Percentiles rank a stretch among this genome's conserved stretches.
These are phyloP conservation scores for Jaapia argillacea DNA, from an alignment of 768 basidiomycete species.

Conservation along the genomic window DNA sequence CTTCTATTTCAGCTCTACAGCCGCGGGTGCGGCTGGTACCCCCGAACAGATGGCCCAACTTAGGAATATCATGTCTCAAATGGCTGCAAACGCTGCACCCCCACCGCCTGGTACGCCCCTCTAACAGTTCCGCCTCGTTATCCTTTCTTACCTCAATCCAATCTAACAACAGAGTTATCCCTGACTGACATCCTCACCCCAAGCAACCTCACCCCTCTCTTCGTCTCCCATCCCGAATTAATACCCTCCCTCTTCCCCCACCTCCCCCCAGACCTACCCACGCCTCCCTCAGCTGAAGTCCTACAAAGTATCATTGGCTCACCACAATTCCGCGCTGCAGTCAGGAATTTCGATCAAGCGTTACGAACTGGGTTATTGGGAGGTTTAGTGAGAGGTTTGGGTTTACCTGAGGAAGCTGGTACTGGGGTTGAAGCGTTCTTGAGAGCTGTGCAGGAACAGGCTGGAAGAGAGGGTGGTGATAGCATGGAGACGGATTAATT, in stretches of 20 bases:
- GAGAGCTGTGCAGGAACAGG: slow-evolving; percentile 71
- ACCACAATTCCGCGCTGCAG: slow-evolving; percentile 75
- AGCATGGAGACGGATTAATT: slow-evolving; percentile 75
- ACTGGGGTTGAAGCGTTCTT: slow-evolving; percentile 71
- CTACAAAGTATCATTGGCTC: slow-evolving; percentile 72
- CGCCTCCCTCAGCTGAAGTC: slow-evolving; percentile 56
- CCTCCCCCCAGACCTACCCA: slow-evolving; percentile 69
- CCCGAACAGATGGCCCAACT: slow-evolving; percentile 63
- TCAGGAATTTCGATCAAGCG: slow-evolving; percentile 76
- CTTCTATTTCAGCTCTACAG: not conserved
- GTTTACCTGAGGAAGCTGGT: slow-evolving; percentile 80
- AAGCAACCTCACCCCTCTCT: slow-evolving; percentile 60
- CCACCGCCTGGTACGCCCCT: slow-evolving; percentile 10
- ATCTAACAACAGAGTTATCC: slow-evolving; percentile 40
- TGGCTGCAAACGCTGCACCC: slow-evolving; percentile 25
- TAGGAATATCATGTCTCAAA: slow-evolving; percentile 38
- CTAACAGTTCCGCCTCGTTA: not conserved
- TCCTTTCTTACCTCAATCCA: not conserved
- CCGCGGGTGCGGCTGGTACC: slow-evolving; percentile 2
- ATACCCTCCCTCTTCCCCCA: slow-evolving; percentile 67
- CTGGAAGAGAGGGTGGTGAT: slow-evolving; percentile 41
- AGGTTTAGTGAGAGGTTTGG: slow-evolving; percentile 65
- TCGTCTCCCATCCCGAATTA: slow-evolving; percentile 59
- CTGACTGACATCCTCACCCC: slow-evolving; percentile 72
- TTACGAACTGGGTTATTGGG: slow-evolving; percentile 73